Percentiles rank a stretch among this genome's conserved stretches.
These are phyloP conservation scores for Caulochytrium protostelioides DNA, from an alignment of 371 early-diverging fungal species.

Conservation along the genomic window DNA sequence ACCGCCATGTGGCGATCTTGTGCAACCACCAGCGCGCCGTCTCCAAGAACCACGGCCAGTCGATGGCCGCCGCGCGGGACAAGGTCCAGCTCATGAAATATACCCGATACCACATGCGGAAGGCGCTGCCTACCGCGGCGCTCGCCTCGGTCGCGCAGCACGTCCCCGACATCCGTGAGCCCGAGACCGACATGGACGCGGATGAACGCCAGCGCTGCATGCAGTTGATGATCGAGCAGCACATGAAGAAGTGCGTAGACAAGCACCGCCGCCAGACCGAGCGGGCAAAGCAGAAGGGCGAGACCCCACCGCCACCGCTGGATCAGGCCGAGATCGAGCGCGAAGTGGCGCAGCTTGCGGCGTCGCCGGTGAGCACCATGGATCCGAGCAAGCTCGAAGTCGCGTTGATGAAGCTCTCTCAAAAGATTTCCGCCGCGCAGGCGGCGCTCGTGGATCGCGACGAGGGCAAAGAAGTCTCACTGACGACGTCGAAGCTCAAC, in stretches of 20 bases:
- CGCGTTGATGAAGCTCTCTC: constrained; percentile 39
- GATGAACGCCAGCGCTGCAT: constrained; percentile 46
- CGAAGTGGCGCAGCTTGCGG: constrained; percentile 19
- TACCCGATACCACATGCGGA: too few relatives aligned
- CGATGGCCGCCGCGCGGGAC: constrained; percentile 57
- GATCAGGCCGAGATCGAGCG: neutral
- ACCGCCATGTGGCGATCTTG: constrained; percentile 83
- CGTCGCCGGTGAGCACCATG: constrained; percentile 27
- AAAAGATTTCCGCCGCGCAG: constrained; percentile 40
- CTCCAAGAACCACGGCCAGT: constrained; percentile 49
- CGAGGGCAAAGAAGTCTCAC: constrained; percentile 90
- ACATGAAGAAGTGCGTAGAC: constrained; percentile 30
- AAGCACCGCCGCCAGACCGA: constrained; percentile 52
- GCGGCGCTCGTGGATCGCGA: constrained; percentile 41
- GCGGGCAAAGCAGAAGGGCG: constrained; percentile 23
- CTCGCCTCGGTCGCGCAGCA: too few relatives aligned
- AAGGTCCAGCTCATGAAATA: too few relatives aligned
- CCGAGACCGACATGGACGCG: constrained; percentile 58
- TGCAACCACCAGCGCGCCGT: constrained; percentile 93
- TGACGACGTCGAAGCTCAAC: constrained; percentile 93
- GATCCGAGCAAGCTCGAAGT: constrained; percentile 39
- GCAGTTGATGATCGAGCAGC: constrained; percentile 8
- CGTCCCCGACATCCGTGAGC: constrained; percentile 33
- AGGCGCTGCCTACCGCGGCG: too few relatives aligned
- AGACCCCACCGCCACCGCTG: neutral